phyloP scores from a whole-genome alignment of 129 eudicot species.

The Deinandra increscens region DNA sequence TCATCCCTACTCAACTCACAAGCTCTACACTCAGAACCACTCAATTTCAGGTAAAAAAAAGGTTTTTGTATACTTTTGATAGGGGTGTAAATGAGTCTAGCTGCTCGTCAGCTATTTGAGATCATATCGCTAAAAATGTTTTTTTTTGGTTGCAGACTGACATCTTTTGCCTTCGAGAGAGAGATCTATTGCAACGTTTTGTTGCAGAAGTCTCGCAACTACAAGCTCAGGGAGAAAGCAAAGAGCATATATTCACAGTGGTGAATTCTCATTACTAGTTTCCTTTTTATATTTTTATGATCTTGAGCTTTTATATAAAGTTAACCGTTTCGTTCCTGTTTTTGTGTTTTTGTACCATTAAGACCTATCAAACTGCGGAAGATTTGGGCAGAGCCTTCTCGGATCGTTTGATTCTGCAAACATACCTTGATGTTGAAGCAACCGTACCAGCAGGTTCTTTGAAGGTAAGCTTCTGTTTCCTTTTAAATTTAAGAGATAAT shows the following conservation, averaged over 20 bases:
- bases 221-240: conserved; percentile 72
- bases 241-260: conserved; percentile 62
- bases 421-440: conserved; percentile 74
- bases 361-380: conserved; percentile 93
- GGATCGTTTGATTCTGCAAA: conserved; percentile 63
- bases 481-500: background rate
- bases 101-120: no score
- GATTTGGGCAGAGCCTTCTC: conserved; percentile 96
- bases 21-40: conserved; percentile 54
- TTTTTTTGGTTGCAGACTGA: conserved; percentile 47
- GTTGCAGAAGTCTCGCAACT: conserved; percentile 63
- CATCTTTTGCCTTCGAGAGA: conserved; percentile 72
- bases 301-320: background rate
- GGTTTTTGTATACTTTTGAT: background rate
- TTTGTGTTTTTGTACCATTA: conserved; percentile 1
- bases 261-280: conserved; percentile 30
- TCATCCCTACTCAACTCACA: conserved; percentile 71
- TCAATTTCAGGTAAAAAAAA: conserved; percentile 67
- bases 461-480: conserved; percentile 49
- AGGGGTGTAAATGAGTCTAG: no score
- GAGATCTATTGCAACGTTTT: conserved; percentile 76
- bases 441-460: conserved; percentile 51
- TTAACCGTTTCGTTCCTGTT: background rate
- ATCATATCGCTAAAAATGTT: background rate
- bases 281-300: background rate